These are phyloP conservation scores for Agroathelia rolfsii DNA, from an alignment of 1,284 basidiomycete genomes.

Conservation along the genomic window DNA sequence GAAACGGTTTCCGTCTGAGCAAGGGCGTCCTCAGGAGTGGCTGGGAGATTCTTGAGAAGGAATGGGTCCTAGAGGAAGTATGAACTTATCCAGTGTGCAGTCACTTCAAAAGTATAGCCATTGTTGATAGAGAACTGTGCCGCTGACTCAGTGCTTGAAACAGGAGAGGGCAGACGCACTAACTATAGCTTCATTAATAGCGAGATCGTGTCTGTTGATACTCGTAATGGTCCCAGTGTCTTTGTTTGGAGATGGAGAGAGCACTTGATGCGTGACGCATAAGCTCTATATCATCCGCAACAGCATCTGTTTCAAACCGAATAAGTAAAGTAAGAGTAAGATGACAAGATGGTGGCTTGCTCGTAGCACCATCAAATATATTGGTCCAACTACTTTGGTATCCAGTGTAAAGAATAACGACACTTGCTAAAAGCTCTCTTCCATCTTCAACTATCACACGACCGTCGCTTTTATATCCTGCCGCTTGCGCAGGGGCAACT, in stretches of 20 bases:
- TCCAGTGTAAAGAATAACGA: conserved; percentile 45
- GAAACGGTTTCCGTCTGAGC: conserved; percentile 9
- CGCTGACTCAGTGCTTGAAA: conserved; percentile 14
- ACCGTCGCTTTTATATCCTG: conserved; percentile 29
- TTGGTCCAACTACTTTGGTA: conserved; percentile 41
- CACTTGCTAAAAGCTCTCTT: conserved; percentile 27
- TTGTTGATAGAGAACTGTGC: conserved; percentile 42
- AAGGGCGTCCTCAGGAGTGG: conserved; percentile 10
- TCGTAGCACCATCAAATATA: conserved; percentile 34
- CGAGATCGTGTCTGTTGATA: conserved; percentile 42
- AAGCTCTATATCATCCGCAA: conserved; percentile 26
- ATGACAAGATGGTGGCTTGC: conserved; percentile 1
- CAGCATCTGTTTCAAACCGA: no score
- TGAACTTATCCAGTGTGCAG: conserved; percentile 17
- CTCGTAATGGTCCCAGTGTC: conserved; percentile 48
- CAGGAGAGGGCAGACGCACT: conserved; percentile 11
- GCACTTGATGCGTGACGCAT: conserved; percentile 20
- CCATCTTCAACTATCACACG: conserved; percentile 31
- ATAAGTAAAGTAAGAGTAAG: conserved; percentile 1
- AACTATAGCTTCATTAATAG: conserved; percentile 50
- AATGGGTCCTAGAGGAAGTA: conserved; percentile 15
- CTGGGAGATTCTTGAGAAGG: conserved; percentile 12
- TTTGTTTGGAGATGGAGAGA: conserved; percentile 42
- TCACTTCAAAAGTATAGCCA: conserved; percentile 11
- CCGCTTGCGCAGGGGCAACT: conserved; percentile 30